Conservation (phyloP, 148 eudicot species). For the Rhododendron mucronatum region DNA sequence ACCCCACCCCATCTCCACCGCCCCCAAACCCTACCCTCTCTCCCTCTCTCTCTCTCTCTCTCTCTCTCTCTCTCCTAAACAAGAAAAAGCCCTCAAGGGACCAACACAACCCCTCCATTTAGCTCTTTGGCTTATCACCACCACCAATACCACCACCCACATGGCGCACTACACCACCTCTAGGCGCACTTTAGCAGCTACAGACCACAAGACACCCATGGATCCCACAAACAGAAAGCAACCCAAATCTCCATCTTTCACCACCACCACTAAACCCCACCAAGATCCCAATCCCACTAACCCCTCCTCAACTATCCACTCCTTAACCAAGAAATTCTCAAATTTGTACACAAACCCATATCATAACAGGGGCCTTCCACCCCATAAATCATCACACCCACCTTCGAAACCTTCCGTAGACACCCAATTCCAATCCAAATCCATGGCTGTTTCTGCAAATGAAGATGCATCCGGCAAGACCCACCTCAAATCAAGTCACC, state of each 20-base stretch:
- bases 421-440: conserved; percentile 27
- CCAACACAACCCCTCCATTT: background rate
- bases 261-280: conserved; percentile 25
- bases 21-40: no score
- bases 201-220: conserved; percentile 23
- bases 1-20: background rate
- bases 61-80: conserved; percentile 6
- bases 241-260: conserved; percentile 18
- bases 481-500: conserved; percentile 22
- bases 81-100: background rate
- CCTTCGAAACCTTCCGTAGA: conserved; percentile 18
- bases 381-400: conserved; percentile 26
- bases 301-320: conserved; percentile 39
- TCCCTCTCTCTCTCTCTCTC: background rate
- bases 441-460: conserved; percentile 27
- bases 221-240: conserved; percentile 42
- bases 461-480: conserved; percentile 26
- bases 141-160: conserved; percentile 8
- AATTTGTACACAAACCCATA: conserved; percentile 27
- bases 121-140: conserved; percentile 1
- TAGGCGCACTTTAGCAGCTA: conserved; percentile 42
- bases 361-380: conserved; percentile 32
- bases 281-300: conserved; percentile 42
- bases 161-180: conserved; percentile 36
- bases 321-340: conserved; percentile 60